Percentiles rank a stretch among this genome's conserved stretches.
phyloP scores from a whole-genome alignment of 2,329 filamentous ascomycete genomes.

The Epicoccum sorghinum region DNA sequence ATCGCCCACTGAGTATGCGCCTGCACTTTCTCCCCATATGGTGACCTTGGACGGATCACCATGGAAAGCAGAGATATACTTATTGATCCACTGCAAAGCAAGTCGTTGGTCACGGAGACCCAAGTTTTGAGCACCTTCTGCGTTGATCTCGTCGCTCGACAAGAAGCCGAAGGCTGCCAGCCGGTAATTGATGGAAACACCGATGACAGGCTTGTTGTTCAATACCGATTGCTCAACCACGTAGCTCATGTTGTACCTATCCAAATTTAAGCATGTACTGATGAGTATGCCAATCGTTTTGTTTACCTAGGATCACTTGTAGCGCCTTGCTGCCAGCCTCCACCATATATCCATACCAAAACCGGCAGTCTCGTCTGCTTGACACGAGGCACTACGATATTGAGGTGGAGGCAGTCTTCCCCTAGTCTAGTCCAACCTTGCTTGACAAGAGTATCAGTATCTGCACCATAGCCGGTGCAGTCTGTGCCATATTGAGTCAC shows the following conservation, averaged over 20 bases:
- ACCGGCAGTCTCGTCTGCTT: constrained; percentile 31
- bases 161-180: constrained; percentile 59
- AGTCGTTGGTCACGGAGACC: constrained; percentile 68
- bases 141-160: constrained; percentile 49
- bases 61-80: constrained; percentile 59
- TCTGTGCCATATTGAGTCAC: constrained; percentile 35
- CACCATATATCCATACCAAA: constrained; percentile 44
- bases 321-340: constrained; percentile 41
- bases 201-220: constrained; percentile 40
- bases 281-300: neutral
- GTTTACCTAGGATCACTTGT: constrained; percentile 39
- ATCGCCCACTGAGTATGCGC: constrained; percentile 61
- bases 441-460: constrained; percentile 31
- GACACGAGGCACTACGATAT: constrained; percentile 36
- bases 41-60: constrained; percentile 65
- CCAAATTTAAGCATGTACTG: neutral
- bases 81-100: constrained; percentile 65
- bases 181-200: constrained; percentile 54
- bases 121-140: constrained; percentile 49
- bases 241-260: constrained; percentile 41
- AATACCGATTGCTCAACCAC: constrained; percentile 39
- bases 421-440: constrained; percentile 32
- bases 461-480: constrained; percentile 35
- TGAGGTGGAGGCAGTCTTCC: constrained; percentile 55
- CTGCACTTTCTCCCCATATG: constrained; percentile 66